These are phyloP conservation scores for Asparagopsis taxiformis DNA, from an alignment of 31 red algal genomes.

Conservation along the genomic window DNA sequence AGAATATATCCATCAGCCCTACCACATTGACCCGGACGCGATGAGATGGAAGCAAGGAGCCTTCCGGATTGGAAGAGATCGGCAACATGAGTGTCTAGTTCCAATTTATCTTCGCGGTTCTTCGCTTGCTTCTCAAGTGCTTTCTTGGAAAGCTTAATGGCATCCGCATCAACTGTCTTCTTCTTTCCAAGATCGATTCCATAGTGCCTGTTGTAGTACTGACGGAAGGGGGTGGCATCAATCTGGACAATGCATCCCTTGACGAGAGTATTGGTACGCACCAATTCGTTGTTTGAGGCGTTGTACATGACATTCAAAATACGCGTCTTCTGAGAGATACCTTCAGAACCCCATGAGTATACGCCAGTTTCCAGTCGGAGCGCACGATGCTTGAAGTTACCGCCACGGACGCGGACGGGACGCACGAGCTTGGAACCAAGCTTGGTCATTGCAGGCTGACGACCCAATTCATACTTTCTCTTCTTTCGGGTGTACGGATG, in stretches of 20 bases:
- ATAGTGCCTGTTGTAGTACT: conserved; percentile 86
- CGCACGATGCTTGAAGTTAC: conserved; percentile 88
- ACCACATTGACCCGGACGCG: conserved; percentile 95
- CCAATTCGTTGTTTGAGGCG: conserved; percentile 96
- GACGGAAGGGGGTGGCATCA: conserved; percentile 91
- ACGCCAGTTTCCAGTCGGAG: conserved; percentile 91
- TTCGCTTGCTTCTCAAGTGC: conserved; percentile 71
- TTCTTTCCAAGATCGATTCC: conserved; percentile 97
- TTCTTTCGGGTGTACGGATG: conserved; percentile 87
- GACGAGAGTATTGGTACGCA: conserved; percentile 95
- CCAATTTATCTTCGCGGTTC: conserved; percentile 29
- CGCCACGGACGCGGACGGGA: conserved; percentile 93
- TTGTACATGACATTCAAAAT: conserved; percentile 96
- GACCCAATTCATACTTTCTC: conserved; percentile 94
- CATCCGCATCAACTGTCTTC: conserved; percentile 74
- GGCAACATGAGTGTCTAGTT: conserved; percentile 60
- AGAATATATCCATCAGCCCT: conserved; percentile 94
- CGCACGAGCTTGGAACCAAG: conserved; percentile 92
- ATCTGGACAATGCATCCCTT: conserved; percentile 93
- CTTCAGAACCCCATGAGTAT: conserved; percentile 92
- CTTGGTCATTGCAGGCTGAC: conserved; percentile 92
- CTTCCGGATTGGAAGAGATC: conserved; percentile 90
- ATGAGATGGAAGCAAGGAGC: conserved; percentile 80
- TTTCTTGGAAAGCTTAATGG: conserved; percentile 52
- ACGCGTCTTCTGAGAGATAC: conserved; percentile 72